Percentiles rank a stretch among this genome's conserved stretches.
Conservation (phyloP, 257 asterid species). For the Sherardia arvensis region DNA sequence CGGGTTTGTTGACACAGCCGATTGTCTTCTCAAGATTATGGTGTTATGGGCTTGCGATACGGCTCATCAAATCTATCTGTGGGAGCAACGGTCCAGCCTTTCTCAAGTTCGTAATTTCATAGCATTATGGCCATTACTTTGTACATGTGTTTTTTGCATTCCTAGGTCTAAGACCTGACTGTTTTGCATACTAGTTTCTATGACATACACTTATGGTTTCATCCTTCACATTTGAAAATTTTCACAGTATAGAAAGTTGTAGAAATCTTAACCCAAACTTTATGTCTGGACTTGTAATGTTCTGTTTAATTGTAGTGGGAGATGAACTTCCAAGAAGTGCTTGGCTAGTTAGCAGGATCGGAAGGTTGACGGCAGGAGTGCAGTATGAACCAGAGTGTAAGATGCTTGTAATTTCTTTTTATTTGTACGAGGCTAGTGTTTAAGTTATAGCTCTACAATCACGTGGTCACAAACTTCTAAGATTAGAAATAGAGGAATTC, state of each 20-base stretch:
- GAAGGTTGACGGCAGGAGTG: constrained; percentile 85
- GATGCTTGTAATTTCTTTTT: constrained; percentile 13
- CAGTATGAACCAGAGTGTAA: constrained; percentile 82
- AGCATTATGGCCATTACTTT: constrained; percentile 3
- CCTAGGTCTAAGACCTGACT: not conserved
- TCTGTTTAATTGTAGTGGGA: constrained; percentile 30
- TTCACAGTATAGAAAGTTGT: not conserved
- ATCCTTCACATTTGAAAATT: not conserved
- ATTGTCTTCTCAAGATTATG: constrained; percentile 59
- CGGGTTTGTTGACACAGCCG: constrained; percentile 31
- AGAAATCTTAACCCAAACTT: not conserved
- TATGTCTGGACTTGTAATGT: constrained; percentile 1
- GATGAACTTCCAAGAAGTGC: constrained; percentile 72
- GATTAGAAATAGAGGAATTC: not conserved
- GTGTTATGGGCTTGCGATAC: constrained; percentile 85
- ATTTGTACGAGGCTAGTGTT: constrained; percentile 1
- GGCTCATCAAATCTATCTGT: constrained; percentile 78
- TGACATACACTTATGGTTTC: not conserved
- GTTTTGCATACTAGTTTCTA: not conserved
- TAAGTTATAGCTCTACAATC: not conserved
- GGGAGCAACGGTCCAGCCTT: constrained; percentile 74
- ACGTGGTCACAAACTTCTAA: not conserved
- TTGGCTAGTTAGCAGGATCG: constrained; percentile 89
- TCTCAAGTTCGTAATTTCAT: constrained; percentile 37
- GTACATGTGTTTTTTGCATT: constrained; percentile 1